Evolutionary conservation across 345 rosid genomes (phyloP), one percentile per base, ranked within the genome.

Genomic region (Citrus cavaleriei): DNA sequence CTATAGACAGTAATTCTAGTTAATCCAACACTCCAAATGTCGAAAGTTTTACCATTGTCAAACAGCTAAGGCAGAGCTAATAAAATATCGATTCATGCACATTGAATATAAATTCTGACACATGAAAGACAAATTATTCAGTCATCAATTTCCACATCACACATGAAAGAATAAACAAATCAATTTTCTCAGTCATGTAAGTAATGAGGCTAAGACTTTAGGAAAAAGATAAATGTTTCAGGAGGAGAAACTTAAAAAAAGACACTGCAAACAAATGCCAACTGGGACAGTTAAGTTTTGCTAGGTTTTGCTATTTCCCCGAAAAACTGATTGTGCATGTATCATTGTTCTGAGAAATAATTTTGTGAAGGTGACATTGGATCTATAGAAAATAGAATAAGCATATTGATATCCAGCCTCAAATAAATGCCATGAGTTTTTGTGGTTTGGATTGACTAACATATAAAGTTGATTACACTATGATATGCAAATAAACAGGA

Each of bases 51-150:
- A 42, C 59, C 59, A 46, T 67, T 30, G 42, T 38, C 54, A 61
- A 70, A 16, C 62, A 57, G 54, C 77, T 51, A 61, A 58, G 65
- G 40, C 18, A 71, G 69, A 13, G 18, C 30, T 78, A 65, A 74
- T 63, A 74, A 62, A 42, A 24, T 35, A 73, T 73, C 8, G n/a
- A 64, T 64, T 46, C 40, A 63, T 30, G 42, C 70, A 21, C 18
- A 4, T 30, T 28, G 46, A 55, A 55, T 25, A 76, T 54, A 55
- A 40, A 67, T 76, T 25, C 21, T 51, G 65, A 68, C 65, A 22
- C 59, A 19, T 54, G 63, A 25, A 25, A 69, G 30, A 51, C 49
- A 22, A 58, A 19, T 72, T 65, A 58, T 72, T 54, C 42, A 63
- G 61, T 49, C 70, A 42, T n/a, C 51, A n/a, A 22, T 66, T 76